Evolutionary conservation across 2,329 filamentous ascomycete genomes (phyloP).

Genomic region (Pyrenophora graminea): DNA sequence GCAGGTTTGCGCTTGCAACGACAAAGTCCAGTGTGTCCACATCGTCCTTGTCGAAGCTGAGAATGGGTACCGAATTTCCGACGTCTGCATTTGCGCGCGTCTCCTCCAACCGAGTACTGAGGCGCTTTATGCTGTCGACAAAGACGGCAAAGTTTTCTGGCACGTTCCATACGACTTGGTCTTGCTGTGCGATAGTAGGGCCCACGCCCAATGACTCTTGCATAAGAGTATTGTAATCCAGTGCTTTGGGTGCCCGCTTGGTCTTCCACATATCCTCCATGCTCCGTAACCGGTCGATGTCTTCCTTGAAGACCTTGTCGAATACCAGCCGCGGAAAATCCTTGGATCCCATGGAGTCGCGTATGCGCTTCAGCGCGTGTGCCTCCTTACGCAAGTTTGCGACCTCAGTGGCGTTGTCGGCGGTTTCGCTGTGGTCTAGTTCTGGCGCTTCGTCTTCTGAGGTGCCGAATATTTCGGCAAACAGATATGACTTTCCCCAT

Average conservation of each 20-base stretch:
- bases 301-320: conserved; percentile 86
- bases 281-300: conserved; percentile 78
- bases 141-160: conserved; percentile 86
- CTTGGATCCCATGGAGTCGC: conserved; percentile 75
- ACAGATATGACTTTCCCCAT: conserved; percentile 95
- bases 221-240: conserved; percentile 69
- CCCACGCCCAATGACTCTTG: conserved; percentile 58
- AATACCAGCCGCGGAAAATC: conserved; percentile 82
- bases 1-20: conserved; percentile 83
- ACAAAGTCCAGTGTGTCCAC: conserved; percentile 95
- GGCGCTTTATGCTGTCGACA: conserved; percentile 75
- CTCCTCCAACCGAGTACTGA: conserved; percentile 73
- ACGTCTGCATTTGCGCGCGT: conserved; percentile 62
- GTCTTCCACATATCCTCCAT: conserved; percentile 98
- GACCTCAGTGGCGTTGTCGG: conserved; percentile 86
- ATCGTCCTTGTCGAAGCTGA: conserved; percentile 97
- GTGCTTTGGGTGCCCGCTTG: conserved; percentile 71
- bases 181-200: conserved; percentile 62
- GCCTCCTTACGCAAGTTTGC: conserved; percentile 84
- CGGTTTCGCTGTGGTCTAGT: conserved; percentile 78
- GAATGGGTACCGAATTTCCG: conserved; percentile 58
- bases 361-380: conserved; percentile 79
- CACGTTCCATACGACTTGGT: conserved; percentile 79
- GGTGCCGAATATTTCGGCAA: conserved; percentile 90
- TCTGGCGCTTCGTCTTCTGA: conserved; percentile 83